Percentiles rank a stretch among this genome's conserved stretches.
phyloP scores from a whole-genome alignment of 2,329 filamentous ascomycete genomes.

The Nannizziopsis arthrosporioides region DNA sequence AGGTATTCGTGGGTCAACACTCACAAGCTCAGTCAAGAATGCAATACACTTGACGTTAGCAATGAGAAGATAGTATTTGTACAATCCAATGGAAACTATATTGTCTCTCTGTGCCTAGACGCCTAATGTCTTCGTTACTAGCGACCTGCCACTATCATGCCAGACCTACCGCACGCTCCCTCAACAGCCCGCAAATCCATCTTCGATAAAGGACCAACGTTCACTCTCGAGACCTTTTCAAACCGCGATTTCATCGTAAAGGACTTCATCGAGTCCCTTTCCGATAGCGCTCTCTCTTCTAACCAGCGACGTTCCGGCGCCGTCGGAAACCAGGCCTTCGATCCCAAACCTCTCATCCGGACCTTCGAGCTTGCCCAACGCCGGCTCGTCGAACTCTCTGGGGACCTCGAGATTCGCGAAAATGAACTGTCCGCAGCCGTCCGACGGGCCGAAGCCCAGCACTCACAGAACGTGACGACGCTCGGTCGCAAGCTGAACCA shows the following conservation, averaged over 20 bases:
- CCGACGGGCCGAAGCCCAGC: conserved; percentile 78
- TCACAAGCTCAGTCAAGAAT: background rate
- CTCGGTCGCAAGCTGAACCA: conserved; percentile 81
- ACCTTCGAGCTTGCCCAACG: conserved; percentile 67
- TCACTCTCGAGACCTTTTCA: conserved; percentile 79
- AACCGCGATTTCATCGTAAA: conserved; percentile 93
- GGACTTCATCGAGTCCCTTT: conserved; percentile 89
- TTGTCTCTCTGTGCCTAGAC: background rate
- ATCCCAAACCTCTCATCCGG: conserved; percentile 91
- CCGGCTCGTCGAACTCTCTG: conserved; percentile 44
- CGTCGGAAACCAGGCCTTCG: conserved; percentile 50
- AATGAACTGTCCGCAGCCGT: conserved; percentile 85
- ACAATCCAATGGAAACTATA: conserved; percentile 1
- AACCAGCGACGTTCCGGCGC: conserved; percentile 65
- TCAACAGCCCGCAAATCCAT: conserved; percentile 42
- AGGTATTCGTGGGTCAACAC: background rate
- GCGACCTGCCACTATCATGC: conserved; percentile 22
- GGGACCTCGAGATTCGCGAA: conserved; percentile 79
- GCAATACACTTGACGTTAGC: background rate
- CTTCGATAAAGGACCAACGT: conserved; percentile 67
- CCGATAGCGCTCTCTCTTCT: conserved; percentile 64
- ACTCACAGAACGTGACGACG: conserved; percentile 80
- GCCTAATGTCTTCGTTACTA: conserved; percentile 11
- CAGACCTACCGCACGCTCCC: conserved; percentile 21
- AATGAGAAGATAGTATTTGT: background rate